Evolutionary conservation across 192 early-diverging fungal genomes (phyloP), one percentile per base, ranked within the genome.

Genomic region (Spizellomyces sp.): DNA sequence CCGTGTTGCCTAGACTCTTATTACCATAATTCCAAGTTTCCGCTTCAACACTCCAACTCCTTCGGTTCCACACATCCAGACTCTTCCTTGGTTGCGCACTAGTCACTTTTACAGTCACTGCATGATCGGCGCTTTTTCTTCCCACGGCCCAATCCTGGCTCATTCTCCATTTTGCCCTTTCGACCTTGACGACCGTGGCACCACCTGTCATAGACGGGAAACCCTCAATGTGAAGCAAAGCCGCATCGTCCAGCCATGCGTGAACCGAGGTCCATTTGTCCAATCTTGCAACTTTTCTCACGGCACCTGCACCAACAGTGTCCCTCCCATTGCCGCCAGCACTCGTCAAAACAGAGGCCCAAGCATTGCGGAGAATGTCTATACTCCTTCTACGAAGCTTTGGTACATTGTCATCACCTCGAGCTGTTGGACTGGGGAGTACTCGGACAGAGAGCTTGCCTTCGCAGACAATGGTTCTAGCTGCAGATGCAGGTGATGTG

Each of bases 181-280:
- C 27, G 27, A 36, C 27, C 27, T 36, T 36, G 27, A 36, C 27
- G 3, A 36, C 3, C 27, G 27, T 36, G 3, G 27, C 27, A 36
- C 27, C 27, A 36, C 27, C 27, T 36, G 27, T 36, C 1, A 3
- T 54, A n/a, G 17, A 54, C 50, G 17, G 50, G 50, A 19, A 54
- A 27, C 68, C 68, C 61, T 70, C 68, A 8, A 70, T 19, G 22
- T 70, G 68, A 15, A 70, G 10, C 4, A 70, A 46, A 8, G 68
- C 57, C 5, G 68, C 68, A 62, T 70, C 68, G 48, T 70, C 68
- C 5, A 70, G 68, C 68, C 68, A 70, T 14, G 58, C 68, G 9
- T 60, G 68, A 19, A 61, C 58, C 1, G 57, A 45, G 9, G 9
- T 14, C 68, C 68, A 70, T 46, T 70, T 70, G 12, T 70, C 68